Base-by-base conservation (phyloP, 768 basidiomycete species). In the Suillus ampliporus region DNA sequence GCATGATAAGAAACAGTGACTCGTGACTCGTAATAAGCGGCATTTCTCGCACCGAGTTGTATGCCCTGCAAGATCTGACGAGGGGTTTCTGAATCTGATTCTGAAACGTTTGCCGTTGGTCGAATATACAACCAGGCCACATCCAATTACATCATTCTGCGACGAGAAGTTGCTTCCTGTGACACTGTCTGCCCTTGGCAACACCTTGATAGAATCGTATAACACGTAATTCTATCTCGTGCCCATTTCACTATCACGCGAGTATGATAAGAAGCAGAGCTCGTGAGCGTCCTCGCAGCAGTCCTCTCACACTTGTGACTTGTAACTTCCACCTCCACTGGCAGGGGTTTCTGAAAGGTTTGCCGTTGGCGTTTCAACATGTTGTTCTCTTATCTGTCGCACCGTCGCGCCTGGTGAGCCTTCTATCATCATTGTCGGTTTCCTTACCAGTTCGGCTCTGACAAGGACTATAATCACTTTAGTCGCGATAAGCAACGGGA, bases 321-420 rank as follows among this genome's bases (percentile, higher is more conserved):
- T n/a, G n/a, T n/a, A n/a, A n/a, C n/a, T n/a, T 7, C 17, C 5
- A 17, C 54, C 17, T 28, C 38, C 40, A 54, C 53, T 11, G 2
- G 26, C 52, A 26, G 10, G 34, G 14, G 14, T 53, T 21, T 53
- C 35, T 52, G 31, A 34, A 56, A 52, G 34, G 8, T 28, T 59
- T 35, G 21, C n/a, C n/a, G n/a, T 35, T 53, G 19, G 41, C 21
- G 21, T 5, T 35, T 51, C 47, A 31, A 19, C 28, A 75, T 72
- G 78, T 43, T 77, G 64, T 76, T 78, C 47, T 79, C 78, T 23
- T 82, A 79, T 61, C 56, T 80, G 28, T 60, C 71, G 35, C 76
- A 82, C 53, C 71, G 70, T 50, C 74, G 67, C 14, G 70, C 78
- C 47, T 81, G 79, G 80, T 81, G 40, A 66, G 63, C 23, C 54